Evolutionary conservation across 2,329 filamentous ascomycete genomes (phyloP).

Genomic region (Aspergillus candidus): DNA sequence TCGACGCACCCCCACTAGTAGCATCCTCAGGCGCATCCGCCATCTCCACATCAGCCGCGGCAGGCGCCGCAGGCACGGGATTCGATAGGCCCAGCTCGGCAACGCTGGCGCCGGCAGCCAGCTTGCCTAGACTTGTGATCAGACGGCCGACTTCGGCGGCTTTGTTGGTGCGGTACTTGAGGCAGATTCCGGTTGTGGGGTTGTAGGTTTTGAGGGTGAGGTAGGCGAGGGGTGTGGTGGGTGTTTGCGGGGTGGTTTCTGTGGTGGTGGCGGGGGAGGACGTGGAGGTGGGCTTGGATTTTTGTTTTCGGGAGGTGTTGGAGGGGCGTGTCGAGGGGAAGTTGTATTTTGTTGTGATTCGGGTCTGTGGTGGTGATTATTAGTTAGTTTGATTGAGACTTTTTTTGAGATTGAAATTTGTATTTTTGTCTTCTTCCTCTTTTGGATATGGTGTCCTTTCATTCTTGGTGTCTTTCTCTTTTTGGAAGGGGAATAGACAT

Average conservation of each 20-base stretch:
- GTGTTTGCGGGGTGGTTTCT: slow-evolving; percentile 44
- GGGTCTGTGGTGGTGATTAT: slow-evolving; percentile 54
- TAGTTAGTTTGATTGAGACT: slow-evolving; percentile 1
- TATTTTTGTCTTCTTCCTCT: too few species aligned
- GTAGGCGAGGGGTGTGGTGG: slow-evolving; percentile 60
- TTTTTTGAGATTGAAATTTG: background rate
- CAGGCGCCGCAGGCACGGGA: slow-evolving; percentile 23
- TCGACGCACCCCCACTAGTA: slow-evolving; percentile 5
- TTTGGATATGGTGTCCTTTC: too few species aligned
- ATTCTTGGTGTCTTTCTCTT: too few species aligned
- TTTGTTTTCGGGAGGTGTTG: slow-evolving; percentile 24
- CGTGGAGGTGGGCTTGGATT: slow-evolving; percentile 29
- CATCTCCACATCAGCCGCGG: slow-evolving; percentile 35
- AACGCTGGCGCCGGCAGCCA: slow-evolving; percentile 65
- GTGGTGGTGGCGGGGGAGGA: slow-evolving; percentile 10
- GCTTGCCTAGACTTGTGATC: slow-evolving; percentile 66
- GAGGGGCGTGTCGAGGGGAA: slow-evolving; percentile 41
- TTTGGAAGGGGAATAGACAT: too few species aligned
- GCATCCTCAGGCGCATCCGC: slow-evolving; percentile 24
- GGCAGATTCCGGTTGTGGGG: slow-evolving; percentile 67
- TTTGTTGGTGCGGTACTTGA: slow-evolving; percentile 91
- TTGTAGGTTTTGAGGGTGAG: slow-evolving; percentile 89
- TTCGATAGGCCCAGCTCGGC: slow-evolving; percentile 41
- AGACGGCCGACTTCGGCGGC: slow-evolving; percentile 82
- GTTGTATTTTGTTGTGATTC: slow-evolving; percentile 88